phyloP scores from a whole-genome alignment of 108 stramenopile genomes.

The Thalassiosira profunda region DNA sequence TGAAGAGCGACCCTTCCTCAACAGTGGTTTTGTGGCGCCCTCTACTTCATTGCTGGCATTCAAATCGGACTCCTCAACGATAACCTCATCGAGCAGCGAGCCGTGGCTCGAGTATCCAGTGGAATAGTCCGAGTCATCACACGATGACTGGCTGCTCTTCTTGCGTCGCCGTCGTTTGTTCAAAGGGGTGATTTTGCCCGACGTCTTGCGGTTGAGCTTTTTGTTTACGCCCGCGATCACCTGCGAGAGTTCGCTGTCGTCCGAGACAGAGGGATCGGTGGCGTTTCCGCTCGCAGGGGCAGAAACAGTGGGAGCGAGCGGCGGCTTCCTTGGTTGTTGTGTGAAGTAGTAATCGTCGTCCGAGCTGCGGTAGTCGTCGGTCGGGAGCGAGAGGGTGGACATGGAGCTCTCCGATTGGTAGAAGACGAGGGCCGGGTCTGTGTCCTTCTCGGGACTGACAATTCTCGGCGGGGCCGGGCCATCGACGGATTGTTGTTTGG shows the following conservation, averaged over 20 bases:
- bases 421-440: conserved; percentile 33
- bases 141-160: neutral
- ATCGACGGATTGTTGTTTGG: too few relatives aligned
- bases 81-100: conserved; percentile 44
- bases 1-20: too few relatives aligned
- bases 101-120: conserved; percentile 18
- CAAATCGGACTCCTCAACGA: conserved; percentile 34
- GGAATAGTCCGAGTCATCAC: conserved; percentile 14
- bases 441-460: conserved; percentile 28
- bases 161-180: conserved; percentile 20
- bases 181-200: conserved; percentile 37
- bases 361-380: conserved; percentile 23
- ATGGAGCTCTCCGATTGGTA: conserved; percentile 42
- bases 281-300: neutral
- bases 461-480: too few relatives aligned
- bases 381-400: conserved; percentile 34
- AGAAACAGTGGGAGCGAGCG: too few relatives aligned
- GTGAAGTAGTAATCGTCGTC: conserved; percentile 17
- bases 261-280: conserved; percentile 1
- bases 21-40: neutral
- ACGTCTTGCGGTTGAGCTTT: conserved; percentile 35
- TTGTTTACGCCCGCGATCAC: conserved; percentile 47
- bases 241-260: conserved; percentile 22
- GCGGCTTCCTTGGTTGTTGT: neutral
- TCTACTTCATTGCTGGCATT: conserved; percentile 29